These are phyloP conservation scores for Cyberlindnera mycetangii DNA, from an alignment of 805 yeast genomes.

Conservation along the genomic window DNA sequence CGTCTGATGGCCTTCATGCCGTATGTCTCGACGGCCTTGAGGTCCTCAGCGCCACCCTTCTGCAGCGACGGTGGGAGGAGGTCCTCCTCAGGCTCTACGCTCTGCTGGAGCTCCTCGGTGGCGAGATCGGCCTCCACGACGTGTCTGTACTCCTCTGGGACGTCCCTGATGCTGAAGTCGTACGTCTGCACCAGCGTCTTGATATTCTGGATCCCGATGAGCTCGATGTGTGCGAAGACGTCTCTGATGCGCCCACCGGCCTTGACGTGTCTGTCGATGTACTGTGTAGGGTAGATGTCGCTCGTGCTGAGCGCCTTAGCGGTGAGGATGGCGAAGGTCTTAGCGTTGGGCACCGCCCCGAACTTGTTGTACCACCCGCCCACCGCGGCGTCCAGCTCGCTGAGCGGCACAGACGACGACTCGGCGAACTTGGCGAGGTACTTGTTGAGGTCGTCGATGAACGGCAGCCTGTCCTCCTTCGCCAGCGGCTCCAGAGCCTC, in stretches of 20 bases:
- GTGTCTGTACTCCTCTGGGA: slow-evolving; percentile 36
- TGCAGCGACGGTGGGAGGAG: slow-evolving; percentile 44
- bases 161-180: slow-evolving; percentile 20
- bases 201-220: slow-evolving; percentile 48
- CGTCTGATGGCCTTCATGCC: slow-evolving; percentile 80
- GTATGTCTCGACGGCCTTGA: slow-evolving; percentile 68
- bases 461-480: slow-evolving; percentile 39
- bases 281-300: slow-evolving; percentile 19
- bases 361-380: slow-evolving; percentile 31
- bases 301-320: slow-evolving; percentile 24
- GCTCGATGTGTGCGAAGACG: slow-evolving; percentile 38
- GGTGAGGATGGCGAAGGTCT: slow-evolving; percentile 58
- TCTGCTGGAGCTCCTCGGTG: neutral
- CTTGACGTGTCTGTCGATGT: slow-evolving; percentile 28
- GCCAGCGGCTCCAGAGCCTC: slow-evolving; percentile 55
- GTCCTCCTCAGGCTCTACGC: slow-evolving; percentile 3
- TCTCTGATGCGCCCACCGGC: slow-evolving; percentile 27
- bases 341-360: slow-evolving; percentile 44
- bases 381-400: slow-evolving; percentile 44
- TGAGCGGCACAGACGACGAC: slow-evolving; percentile 31
- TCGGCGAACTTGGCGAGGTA: slow-evolving; percentile 46
- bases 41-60: slow-evolving; percentile 43
- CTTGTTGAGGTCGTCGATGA: slow-evolving; percentile 66
- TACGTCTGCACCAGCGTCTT: slow-evolving; percentile 24
- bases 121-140: slow-evolving; percentile 17